phyloP scores from a whole-genome alignment of 1,139 yeast genomes.

The Pichia sp. region DNA sequence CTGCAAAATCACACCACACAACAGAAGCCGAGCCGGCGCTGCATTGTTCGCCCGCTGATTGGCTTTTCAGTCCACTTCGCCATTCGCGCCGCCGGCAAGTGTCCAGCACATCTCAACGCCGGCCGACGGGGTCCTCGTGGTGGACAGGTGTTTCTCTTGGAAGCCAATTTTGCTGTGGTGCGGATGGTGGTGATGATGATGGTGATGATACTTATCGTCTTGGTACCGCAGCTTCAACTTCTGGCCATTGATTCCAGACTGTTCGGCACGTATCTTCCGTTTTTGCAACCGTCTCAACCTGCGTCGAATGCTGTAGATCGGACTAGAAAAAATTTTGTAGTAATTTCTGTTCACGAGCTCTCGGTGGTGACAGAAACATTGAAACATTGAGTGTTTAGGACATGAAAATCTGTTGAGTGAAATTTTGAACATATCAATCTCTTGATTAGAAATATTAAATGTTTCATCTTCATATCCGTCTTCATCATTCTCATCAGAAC shows the following conservation, averaged over 20 bases:
- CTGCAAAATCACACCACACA: neutral
- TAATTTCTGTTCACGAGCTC: slow-evolving; percentile 9
- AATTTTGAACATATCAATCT: slow-evolving; percentile 23
- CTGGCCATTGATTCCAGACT: neutral
- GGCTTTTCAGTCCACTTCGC: neutral
- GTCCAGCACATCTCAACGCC: too few species aligned
- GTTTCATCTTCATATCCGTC: slow-evolving; percentile 16
- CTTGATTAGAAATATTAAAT: slow-evolving; percentile 15
- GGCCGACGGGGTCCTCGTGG: neutral
- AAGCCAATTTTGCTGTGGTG: neutral
- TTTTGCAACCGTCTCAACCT: slow-evolving; percentile 1
- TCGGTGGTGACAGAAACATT: slow-evolving; percentile 18
- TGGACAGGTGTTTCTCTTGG: neutral
- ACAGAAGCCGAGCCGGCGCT: too few species aligned
- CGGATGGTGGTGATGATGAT: neutral
- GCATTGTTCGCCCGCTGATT: too few species aligned
- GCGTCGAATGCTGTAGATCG: slow-evolving; percentile 12
- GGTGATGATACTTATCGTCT: neutral
- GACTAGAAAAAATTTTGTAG: slow-evolving; percentile 14
- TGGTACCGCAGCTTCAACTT: neutral
- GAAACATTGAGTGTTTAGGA: slow-evolving; percentile 25
- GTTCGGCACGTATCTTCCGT: neutral
- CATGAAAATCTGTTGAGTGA: slow-evolving; percentile 18
- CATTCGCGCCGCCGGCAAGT: too few species aligned
- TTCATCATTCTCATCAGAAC: slow-evolving; percentile 14